These are phyloP conservation scores for Ceriops tagal DNA, from an alignment of 345 rosid species.

Conservation along the genomic window DNA sequence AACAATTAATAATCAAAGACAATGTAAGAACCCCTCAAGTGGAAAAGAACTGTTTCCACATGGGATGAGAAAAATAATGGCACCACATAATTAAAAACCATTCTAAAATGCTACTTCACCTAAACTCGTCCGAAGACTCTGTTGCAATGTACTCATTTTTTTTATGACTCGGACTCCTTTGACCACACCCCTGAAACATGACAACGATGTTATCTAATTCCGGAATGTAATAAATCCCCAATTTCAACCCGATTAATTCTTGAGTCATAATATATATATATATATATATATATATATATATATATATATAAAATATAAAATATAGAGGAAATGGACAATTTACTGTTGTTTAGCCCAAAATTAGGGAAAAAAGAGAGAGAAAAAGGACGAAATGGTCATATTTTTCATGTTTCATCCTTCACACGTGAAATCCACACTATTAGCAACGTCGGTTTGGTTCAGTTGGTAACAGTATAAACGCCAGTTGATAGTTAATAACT, in stretches of 20 bases:
- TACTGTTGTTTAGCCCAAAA: no score
- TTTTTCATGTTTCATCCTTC: no score
- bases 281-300: no score
- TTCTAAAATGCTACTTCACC: neutral
- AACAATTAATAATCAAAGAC: no score
- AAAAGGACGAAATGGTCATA: neutral
- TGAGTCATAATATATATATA: neutral
- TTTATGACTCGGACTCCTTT: slow-evolving; percentile 12
- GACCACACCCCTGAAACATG: neutral
- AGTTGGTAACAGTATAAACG: no score
- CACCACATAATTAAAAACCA: neutral
- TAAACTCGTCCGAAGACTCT: neutral
- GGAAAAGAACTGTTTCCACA: neutral
- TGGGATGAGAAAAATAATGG: neutral
- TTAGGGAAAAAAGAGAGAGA: neutral
- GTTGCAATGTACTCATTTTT: neutral
- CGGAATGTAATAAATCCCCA: slow-evolving; percentile 4
- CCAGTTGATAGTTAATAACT: no score
- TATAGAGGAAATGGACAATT: no score
- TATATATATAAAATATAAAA: no score
- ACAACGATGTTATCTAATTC: neutral
- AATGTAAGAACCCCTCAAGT: neutral
- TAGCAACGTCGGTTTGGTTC: no score
- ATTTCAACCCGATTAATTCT: neutral
- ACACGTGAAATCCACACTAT: no score